Evolutionary conservation across 495 filamentous ascomycete species (phyloP).

Genomic region (Pseudomonodictys pantanalensis): DNA sequence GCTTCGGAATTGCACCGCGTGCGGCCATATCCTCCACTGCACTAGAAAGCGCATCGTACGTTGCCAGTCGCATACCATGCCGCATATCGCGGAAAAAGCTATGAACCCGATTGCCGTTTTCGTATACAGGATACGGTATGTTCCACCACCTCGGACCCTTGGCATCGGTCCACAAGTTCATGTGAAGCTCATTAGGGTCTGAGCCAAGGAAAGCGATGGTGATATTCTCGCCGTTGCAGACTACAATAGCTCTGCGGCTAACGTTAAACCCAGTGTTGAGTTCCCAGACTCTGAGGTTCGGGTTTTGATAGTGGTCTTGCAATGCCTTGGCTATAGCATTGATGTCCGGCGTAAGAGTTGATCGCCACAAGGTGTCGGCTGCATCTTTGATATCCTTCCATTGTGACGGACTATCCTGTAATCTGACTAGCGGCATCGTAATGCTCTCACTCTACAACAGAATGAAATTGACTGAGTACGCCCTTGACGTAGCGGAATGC

Average conservation of each 20-base stretch:
- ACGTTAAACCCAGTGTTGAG: not conserved
- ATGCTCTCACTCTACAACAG: no score
- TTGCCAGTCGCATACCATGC: not conserved
- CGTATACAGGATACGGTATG: not conserved
- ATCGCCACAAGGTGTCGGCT: not conserved
- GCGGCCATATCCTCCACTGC: not conserved
- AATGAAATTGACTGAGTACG: no score
- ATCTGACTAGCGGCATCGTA: not conserved
- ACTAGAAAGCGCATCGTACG: not conserved
- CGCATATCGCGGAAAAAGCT: not conserved
- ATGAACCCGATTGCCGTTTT: not conserved
- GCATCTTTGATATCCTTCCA: constrained; percentile 1
- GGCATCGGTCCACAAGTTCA: not conserved
- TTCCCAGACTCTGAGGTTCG: not conserved
- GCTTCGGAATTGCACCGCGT: not conserved
- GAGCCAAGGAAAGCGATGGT: constrained; percentile 1
- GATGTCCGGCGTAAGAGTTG: not conserved
- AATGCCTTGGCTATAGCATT: not conserved
- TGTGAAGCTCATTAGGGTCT: not conserved
- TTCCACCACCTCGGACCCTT: not conserved
- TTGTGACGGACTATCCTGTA: not conserved
- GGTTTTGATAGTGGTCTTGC: not conserved
- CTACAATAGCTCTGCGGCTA: not conserved
- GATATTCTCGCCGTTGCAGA: not conserved
- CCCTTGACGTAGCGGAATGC: no score